Percentiles rank a stretch among this genome's conserved stretches.
phyloP scores from a whole-genome alignment of 192 early-diverging fungal species.

The Backusella circina region DNA sequence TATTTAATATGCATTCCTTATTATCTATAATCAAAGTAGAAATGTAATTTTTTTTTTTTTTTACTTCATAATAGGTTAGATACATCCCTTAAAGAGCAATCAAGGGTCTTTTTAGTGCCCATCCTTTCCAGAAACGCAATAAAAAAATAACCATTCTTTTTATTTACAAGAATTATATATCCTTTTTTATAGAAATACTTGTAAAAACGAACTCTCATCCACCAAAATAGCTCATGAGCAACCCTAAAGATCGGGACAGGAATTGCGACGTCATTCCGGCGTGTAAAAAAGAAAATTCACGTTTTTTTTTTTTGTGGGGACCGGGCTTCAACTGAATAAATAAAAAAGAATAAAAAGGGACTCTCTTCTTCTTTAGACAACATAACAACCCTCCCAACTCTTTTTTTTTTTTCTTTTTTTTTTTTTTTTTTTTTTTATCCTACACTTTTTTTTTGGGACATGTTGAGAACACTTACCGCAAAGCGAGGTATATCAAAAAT shows the following conservation, averaged over 20 bases:
- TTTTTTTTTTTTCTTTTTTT: too few relatives aligned
- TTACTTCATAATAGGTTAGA: not conserved
- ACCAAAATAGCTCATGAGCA: not conserved
- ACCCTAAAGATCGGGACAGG: not conserved
- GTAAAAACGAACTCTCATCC: too few relatives aligned
- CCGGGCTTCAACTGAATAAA: not conserved
- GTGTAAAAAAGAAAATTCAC: not conserved
- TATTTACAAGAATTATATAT: too few relatives aligned
- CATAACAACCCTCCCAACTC: conserved; percentile 16
- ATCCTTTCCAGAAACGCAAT: not conserved
- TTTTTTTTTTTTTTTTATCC: too few relatives aligned
- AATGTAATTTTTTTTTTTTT: too few relatives aligned
- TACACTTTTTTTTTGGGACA: conserved; percentile 10
- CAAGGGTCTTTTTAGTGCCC: not conserved
- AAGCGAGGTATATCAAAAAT: conserved; percentile 28
- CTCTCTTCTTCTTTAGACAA: not conserved
- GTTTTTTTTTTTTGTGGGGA: not conserved
- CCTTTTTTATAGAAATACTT: too few relatives aligned
- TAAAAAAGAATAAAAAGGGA: not conserved
- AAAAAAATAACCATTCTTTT: not conserved
- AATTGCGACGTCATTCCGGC: too few relatives aligned
- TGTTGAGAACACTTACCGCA: conserved; percentile 28
- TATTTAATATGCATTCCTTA: not conserved
- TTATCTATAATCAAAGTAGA: not conserved
- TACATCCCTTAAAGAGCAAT: not conserved